Conservation (phyloP, 2,329 filamentous ascomycete species). For the Hypocreales sp. region DNA sequence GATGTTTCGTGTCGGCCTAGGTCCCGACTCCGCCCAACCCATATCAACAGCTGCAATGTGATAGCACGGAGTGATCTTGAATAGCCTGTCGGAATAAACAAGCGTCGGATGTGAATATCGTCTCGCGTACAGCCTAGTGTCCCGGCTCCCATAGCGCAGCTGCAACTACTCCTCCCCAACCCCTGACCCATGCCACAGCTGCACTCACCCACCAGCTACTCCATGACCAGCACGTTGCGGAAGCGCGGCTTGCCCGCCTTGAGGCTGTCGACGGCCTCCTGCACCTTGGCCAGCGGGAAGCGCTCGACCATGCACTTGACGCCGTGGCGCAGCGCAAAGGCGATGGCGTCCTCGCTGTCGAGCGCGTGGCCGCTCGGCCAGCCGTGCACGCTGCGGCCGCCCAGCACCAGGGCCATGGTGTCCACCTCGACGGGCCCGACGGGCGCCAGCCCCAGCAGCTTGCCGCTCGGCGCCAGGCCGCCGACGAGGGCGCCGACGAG, state of each 20-base stretch:
- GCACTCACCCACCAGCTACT: constrained; percentile 9
- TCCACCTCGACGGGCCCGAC: constrained; percentile 29
- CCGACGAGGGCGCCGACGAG: constrained; percentile 35
- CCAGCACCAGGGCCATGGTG: constrained; percentile 22
- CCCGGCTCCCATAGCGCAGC: too few species aligned
- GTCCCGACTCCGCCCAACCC: too few species aligned
- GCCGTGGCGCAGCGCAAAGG: constrained; percentile 44
- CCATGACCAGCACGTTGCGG: constrained; percentile 26
- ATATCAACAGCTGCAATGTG: neutral
- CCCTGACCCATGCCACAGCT: too few species aligned
- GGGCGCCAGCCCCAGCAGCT: constrained; percentile 42
- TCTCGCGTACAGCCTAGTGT: too few species aligned
- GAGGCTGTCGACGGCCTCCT: constrained; percentile 27
- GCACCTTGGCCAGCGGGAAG: constrained; percentile 38
- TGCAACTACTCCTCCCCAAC: too few species aligned
- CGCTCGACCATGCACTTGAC: constrained; percentile 52
- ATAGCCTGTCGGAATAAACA: neutral
- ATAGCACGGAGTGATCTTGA: neutral
- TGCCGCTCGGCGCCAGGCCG: constrained; percentile 39
- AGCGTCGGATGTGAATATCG: too few species aligned
- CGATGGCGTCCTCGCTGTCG: constrained; percentile 50
- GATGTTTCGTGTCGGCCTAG: neutral
- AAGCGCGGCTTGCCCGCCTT: constrained; percentile 26
- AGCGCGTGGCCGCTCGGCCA: constrained; percentile 47
- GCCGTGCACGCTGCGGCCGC: constrained; percentile 46